Base-by-base conservation (phyloP, 345 rosid genomes). In the Populus tremula region DNA sequence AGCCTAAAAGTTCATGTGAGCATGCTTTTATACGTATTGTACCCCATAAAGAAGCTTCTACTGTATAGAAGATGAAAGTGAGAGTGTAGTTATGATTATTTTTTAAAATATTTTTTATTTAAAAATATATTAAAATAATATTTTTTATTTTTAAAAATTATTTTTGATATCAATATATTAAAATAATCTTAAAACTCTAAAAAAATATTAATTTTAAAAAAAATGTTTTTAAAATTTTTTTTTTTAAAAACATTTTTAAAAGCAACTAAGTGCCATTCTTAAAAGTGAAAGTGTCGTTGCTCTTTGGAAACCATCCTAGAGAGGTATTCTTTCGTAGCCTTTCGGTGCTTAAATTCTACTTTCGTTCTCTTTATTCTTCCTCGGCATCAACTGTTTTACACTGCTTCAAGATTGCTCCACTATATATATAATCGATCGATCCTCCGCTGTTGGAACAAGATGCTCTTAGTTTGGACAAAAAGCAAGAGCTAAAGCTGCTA, bases 261-360 rank as follows among this genome's bases (percentile, higher is more conserved):
- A 27, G 1, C 27, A 1, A 27, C 25, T 25, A 25, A 25, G 25
- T 25, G 27, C 27, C 27, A 27, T 74, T 64, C 67, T 36, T 49
- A 64, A 76, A 82, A 81, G 82, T 66, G 56, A 69, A 84, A 78
- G 82, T 72, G 70, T 69, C 82, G 27, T 84, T 53, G 88, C 72
- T 69, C 86, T 35, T 85, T 53, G 89, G 88, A 85, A 86, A 82
- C 87, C 88, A 75, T 77, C 69, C 80, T 65, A 76, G 50, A 20
- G 74, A 75, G 53, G 62, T 33, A 76, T 66, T 35, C 41, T 69
- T 78, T 78, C 71, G 14, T 85, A 81, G 89, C 83, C 90, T 90
- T 92, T 88, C 87, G 90, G 90, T 90, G 91, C 91, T 87, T 81
- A 82, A 80, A 77, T 90, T 84, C 83, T 85, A 20, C 79, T 78